Evolutionary conservation across 2,329 filamentous ascomycete genomes (phyloP).

Genomic region (Chaetomiaceae sp.): DNA sequence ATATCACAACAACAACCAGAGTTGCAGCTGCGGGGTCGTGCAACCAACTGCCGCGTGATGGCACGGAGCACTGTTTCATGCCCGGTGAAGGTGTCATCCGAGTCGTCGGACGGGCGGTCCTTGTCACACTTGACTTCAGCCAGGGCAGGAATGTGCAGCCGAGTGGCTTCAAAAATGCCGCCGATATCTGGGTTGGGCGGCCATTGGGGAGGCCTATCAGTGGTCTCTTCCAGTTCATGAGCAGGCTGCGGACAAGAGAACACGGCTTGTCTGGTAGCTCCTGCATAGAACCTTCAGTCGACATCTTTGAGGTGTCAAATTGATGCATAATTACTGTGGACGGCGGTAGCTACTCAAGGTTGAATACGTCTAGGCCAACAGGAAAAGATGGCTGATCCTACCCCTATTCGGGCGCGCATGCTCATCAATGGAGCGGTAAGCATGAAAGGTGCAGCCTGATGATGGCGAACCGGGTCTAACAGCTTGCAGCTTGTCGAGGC

Average conservation of each 20-base stretch:
- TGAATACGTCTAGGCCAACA: too few relatives aligned
- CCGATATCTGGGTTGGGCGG: neutral
- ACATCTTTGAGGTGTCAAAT: too few relatives aligned
- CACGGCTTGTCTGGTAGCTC: too few relatives aligned
- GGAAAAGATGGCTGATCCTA: constrained; percentile 8
- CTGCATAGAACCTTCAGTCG: too few relatives aligned
- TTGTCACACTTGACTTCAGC: too few relatives aligned
- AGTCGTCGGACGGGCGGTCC: too few relatives aligned
- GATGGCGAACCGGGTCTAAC: neutral
- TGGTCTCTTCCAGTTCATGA: too few relatives aligned
- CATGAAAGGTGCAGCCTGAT: neutral
- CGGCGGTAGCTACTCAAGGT: too few relatives aligned
- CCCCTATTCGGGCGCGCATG: constrained; percentile 33
- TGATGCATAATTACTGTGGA: too few relatives aligned
- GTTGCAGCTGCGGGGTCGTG: constrained; percentile 1
- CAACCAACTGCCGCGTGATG: neutral
- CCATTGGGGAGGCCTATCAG: too few relatives aligned
- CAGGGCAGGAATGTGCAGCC: neutral
- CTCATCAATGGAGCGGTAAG: constrained; percentile 47
- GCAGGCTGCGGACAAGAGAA: too few relatives aligned
- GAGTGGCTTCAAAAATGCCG: neutral
- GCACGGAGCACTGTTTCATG: neutral
- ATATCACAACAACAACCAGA: neutral
- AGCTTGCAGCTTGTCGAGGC: constrained; percentile 38
- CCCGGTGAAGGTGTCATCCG: too few relatives aligned